phyloP scores from a whole-genome alignment of 305 asterid species.

The Fraxinus greggii region DNA sequence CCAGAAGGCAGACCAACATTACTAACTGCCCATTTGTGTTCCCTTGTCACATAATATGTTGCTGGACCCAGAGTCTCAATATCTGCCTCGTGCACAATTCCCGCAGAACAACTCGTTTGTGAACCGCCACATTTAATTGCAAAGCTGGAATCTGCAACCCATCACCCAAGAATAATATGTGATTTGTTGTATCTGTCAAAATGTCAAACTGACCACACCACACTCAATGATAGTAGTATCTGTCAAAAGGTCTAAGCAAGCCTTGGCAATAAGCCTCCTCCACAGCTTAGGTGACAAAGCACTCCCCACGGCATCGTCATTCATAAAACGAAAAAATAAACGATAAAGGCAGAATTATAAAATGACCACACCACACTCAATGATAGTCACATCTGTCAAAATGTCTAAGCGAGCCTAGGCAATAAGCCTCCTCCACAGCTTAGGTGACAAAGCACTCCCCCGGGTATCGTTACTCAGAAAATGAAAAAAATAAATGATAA shows the following conservation, averaged over 20 bases:
- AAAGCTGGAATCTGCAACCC: slow-evolving; percentile 53
- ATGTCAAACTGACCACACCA: neutral
- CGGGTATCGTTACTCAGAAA: neutral
- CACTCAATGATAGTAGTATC: neutral
- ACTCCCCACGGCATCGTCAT: neutral
- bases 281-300: neutral
- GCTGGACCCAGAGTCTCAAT: slow-evolving; percentile 63
- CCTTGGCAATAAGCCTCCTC: neutral
- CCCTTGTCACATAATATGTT: slow-evolving; percentile 38
- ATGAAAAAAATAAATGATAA: neutral
- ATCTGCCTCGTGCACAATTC: slow-evolving; percentile 44
- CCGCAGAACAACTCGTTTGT: slow-evolving; percentile 38
- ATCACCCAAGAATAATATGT: slow-evolving; percentile 5
- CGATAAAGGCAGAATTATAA: neutral
- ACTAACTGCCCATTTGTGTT: slow-evolving; percentile 75
- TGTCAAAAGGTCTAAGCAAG: neutral
- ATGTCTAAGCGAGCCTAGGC: neutral
- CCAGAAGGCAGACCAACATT: slow-evolving; percentile 54
- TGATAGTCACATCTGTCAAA: neutral
- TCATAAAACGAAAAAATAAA: no score
- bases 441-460: neutral
- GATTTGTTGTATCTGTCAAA: neutral
- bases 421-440: neutral
- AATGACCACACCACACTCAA: neutral
- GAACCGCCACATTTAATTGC: slow-evolving; percentile 70